A percentile compares a stretch with the other conserved stretches of the same genome.
Conservation (phyloP, 192 early-diverging fungal genomes). For the Obelidium mucronatum region DNA sequence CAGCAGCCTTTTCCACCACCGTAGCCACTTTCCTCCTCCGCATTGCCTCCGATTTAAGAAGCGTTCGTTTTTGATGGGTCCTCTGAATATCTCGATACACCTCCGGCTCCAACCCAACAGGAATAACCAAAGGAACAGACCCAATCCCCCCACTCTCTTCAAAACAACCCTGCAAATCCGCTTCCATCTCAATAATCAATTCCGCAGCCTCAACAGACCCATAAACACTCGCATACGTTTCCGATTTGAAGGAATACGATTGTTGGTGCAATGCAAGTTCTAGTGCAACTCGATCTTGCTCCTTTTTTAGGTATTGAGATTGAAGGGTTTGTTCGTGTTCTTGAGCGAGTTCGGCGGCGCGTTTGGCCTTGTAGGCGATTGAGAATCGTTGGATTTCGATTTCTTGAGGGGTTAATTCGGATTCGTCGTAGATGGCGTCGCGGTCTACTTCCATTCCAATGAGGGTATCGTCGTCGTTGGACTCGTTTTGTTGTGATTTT, state of each 20-base stretch:
- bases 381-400: constrained; percentile 36
- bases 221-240: constrained; percentile 23
- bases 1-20: too few species aligned
- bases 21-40: constrained; percentile 19
- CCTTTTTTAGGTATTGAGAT: neutral
- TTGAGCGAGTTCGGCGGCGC: constrained; percentile 2
- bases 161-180: constrained; percentile 12
- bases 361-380: constrained; percentile 26
- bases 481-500: too few species aligned
- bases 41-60: neutral
- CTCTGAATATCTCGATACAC: neutral
- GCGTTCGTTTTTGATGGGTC: neutral
- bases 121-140: constrained; percentile 12
- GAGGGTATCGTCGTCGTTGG: neutral
- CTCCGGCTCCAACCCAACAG: neutral
- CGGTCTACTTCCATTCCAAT: constrained; percentile 36
- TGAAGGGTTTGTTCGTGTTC: neutral
- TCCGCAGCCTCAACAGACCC: constrained; percentile 4
- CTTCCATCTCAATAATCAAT: constrained; percentile 23
- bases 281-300: neutral
- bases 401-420: constrained; percentile 36
- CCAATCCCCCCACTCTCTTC: constrained; percentile 29
- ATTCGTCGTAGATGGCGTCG: constrained; percentile 38
- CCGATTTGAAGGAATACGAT: constrained; percentile 8
- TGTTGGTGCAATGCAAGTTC: neutral